Conservation (phyloP, 1,284 basidiomycete genomes). For the Melampsora abietis-canadensis region DNA sequence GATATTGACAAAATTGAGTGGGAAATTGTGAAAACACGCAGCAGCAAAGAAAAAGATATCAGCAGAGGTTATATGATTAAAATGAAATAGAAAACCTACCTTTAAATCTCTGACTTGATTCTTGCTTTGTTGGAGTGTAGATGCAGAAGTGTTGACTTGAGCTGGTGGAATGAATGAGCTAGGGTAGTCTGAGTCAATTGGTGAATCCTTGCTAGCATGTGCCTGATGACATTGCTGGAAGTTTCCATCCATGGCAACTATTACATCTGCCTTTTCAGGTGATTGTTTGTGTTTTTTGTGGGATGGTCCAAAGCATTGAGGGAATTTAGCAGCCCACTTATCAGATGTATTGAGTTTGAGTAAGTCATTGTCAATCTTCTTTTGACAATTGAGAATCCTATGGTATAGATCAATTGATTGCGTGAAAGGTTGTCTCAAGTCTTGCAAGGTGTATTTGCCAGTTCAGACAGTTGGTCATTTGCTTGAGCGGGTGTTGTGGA, state of each 20-base stretch:
- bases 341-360: neutral
- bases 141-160: neutral
- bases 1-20: neutral
- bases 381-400: neutral
- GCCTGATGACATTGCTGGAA: conserved; percentile 22
- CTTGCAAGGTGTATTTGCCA: neutral
- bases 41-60: neutral
- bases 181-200: conserved; percentile 4
- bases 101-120: no score
- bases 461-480: neutral
- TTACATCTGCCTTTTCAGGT: neutral
- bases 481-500: neutral
- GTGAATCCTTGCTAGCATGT: conserved; percentile 14
- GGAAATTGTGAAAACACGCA: neutral
- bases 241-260: conserved; percentile 17
- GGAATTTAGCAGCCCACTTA: conserved; percentile 16
- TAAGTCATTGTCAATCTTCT: neutral
- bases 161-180: conserved; percentile 4
- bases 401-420: neutral
- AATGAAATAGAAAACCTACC: no score
- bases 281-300: neutral
- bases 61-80: neutral
- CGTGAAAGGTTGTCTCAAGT: neutral
- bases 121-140: neutral
- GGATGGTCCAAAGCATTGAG: conserved; percentile 8